Evolutionary conservation across 768 basidiomycete genomes (phyloP), one percentile per base, ranked within the genome.

Genomic region (Tephrocybe rancida): DNA sequence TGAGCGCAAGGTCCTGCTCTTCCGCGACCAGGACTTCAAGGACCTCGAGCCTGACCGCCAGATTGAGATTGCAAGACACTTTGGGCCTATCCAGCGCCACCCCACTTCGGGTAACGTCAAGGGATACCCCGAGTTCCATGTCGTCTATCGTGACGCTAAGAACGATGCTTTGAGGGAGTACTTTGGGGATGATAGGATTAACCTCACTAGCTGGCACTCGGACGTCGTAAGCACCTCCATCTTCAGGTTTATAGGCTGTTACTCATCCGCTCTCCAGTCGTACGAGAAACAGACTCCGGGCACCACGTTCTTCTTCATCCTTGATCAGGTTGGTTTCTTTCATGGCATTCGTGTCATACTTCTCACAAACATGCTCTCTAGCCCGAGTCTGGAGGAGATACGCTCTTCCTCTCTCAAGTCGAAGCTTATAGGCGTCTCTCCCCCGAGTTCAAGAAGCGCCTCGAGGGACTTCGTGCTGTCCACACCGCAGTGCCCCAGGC

Each of bases 11-110:
- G 72, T 83, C 29, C 62, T 85, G 9, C 44, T 83, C 5, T 82
- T 84, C 73, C 76, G 83, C 18, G 76, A 84, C 65, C 84, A 85
- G 57, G 79, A 85, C 64, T 83, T 85, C 69, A 84, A 82, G 67
- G 81, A 83, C 55, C 55, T 83, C n/a, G 67, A 69, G 1, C 71
- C 79, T 7, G 80, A 83, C 37, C 64, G 71, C 50, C 82, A 83
- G 56, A 77, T 83, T 54, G 81, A 78, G 60, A 74, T 82, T 30
- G 77, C 78, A 7, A 77, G 75, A 30, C 71, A 76, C 52, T 80
- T 76, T 52, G 78, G 77, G 7, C 77, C 73, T 25, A 76, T 79
- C 47, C 79, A 79, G 19, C 64, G 66, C 39, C 76, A 79, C 52
- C 77, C 77, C 3, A 77, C 72, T 8, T 78, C 78, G 9, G 79